A percentile compares a stretch with the other conserved stretches of the same genome.
These are phyloP conservation scores for Fusarium heterosporum DNA, from an alignment of 2,329 filamentous ascomycete genomes.

Conservation along the genomic window DNA sequence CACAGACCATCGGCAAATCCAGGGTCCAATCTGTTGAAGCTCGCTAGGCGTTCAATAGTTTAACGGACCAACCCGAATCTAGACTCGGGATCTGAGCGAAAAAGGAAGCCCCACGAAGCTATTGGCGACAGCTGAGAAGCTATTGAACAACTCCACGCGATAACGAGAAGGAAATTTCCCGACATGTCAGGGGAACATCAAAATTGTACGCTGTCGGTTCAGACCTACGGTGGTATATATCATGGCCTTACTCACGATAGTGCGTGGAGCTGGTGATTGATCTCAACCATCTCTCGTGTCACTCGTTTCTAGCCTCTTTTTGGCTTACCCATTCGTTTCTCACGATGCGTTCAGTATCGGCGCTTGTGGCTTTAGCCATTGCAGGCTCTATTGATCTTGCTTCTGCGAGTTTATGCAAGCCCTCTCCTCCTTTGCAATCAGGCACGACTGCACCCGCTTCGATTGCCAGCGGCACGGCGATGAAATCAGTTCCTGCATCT, in stretches of 20 bases:
- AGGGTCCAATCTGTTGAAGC: background rate
- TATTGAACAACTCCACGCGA: slow-evolving; percentile 1
- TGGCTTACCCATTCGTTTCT: slow-evolving; percentile 18
- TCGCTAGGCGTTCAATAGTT: slow-evolving; percentile 27
- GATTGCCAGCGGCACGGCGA: background rate
- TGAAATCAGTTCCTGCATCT: background rate
- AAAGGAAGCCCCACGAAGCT: slow-evolving; percentile 8
- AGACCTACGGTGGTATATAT: slow-evolving; percentile 17
- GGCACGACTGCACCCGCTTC: slow-evolving; percentile 2
- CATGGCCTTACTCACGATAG: background rate
- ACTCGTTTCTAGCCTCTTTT: slow-evolving; percentile 1
- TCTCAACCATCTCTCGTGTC: slow-evolving; percentile 1
- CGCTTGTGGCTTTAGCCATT: slow-evolving; percentile 27
- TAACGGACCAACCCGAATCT: background rate
- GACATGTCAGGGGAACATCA: background rate
- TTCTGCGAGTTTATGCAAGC: slow-evolving; percentile 27
- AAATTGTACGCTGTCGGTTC: background rate
- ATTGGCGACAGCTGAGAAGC: slow-evolving; percentile 22
- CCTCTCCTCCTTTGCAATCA: background rate
- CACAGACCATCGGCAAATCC: background rate
- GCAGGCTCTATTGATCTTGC: background rate
- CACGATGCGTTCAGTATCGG: slow-evolving; percentile 31
- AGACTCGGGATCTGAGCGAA: background rate
- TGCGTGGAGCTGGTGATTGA: background rate
- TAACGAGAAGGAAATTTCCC: slow-evolving; percentile 6